phyloP scores from a whole-genome alignment of 2,329 filamentous ascomycete genomes.

The Aspergillus pseudoglaucus region DNA sequence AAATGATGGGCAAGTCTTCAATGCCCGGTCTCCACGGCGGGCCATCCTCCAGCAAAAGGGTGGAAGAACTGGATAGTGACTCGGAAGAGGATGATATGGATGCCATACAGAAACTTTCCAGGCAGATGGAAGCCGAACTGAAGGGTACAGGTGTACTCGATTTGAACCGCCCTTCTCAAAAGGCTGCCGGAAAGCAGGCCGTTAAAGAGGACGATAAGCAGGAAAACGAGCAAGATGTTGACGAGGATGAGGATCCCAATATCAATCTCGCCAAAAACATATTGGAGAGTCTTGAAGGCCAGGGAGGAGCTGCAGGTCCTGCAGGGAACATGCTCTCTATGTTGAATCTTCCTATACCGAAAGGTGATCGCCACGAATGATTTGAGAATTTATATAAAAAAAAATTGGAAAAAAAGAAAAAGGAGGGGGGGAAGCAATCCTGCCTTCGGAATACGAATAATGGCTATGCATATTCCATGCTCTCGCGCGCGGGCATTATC shows the following conservation, averaged over 20 bases:
- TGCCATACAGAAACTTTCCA: conserved; percentile 38
- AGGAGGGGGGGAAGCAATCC: too few species aligned
- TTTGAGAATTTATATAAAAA: background rate
- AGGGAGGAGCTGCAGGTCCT: conserved; percentile 78
- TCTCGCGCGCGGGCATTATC: background rate
- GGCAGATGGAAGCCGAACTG: conserved; percentile 44
- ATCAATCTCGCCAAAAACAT: conserved; percentile 86
- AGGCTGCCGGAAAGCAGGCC: conserved; percentile 12
- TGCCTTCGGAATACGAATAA: too few species aligned
- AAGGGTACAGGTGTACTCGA: conserved; percentile 40
- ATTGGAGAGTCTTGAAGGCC: conserved; percentile 85
- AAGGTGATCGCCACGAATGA: conserved; percentile 53
- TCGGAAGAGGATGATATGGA: conserved; percentile 55
- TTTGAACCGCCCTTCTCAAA: conserved; percentile 22
- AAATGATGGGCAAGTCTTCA: conserved; percentile 71
- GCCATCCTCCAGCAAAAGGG: conserved; percentile 22
- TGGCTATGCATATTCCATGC: background rate
- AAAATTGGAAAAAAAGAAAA: too few species aligned
- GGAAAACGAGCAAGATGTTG: conserved; percentile 14
- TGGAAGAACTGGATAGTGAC: conserved; percentile 45
- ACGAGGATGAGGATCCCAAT: conserved; percentile 64
- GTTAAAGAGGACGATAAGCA: conserved; percentile 9
- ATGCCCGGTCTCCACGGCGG: conserved; percentile 21
- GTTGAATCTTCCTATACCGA: conserved; percentile 75
- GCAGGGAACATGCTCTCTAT: conserved; percentile 79